Conservation (phyloP, 2,329 filamentous ascomycete species). For the Fusarium bactridioides region DNA sequence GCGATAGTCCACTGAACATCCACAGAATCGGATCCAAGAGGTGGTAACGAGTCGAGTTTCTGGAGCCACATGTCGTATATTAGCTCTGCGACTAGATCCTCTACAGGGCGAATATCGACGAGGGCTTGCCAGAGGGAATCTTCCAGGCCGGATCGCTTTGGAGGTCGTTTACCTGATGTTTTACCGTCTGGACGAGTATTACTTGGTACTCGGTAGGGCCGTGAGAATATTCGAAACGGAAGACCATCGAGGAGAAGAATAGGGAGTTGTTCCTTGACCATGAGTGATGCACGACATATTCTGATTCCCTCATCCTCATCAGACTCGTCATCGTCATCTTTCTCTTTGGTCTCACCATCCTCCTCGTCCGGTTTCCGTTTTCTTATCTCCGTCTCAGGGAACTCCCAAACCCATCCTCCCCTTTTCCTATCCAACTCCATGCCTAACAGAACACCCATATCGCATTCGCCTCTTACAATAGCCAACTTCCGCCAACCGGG, state of each 20-base stretch:
- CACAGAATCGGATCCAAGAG: conserved; percentile 10
- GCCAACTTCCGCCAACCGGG: conserved; percentile 34
- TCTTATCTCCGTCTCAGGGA: conserved; percentile 28
- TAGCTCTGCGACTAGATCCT: conserved; percentile 37
- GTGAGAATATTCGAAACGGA: conserved; percentile 1
- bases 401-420: conserved; percentile 38
- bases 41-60: conserved; percentile 31
- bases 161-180: background rate
- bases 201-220: conserved; percentile 6
- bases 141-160: conserved; percentile 29
- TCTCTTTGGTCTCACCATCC: background rate
- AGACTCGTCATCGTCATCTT: background rate
- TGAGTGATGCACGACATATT: conserved; percentile 35
- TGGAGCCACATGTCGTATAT: conserved; percentile 41
- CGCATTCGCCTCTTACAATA: conserved; percentile 35
- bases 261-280: conserved; percentile 29
- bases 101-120: conserved; percentile 8
- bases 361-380: background rate
- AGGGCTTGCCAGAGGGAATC: conserved; percentile 31
- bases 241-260: conserved; percentile 38
- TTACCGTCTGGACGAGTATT: background rate
- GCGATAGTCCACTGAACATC: conserved; percentile 34
- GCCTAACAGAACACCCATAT: conserved; percentile 25
- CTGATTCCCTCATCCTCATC: conserved; percentile 26
- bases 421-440: conserved; percentile 27